These are phyloP conservation scores for Sugiyamaella japonica DNA, from an alignment of 1,139 yeast genomes.

Conservation along the genomic window DNA sequence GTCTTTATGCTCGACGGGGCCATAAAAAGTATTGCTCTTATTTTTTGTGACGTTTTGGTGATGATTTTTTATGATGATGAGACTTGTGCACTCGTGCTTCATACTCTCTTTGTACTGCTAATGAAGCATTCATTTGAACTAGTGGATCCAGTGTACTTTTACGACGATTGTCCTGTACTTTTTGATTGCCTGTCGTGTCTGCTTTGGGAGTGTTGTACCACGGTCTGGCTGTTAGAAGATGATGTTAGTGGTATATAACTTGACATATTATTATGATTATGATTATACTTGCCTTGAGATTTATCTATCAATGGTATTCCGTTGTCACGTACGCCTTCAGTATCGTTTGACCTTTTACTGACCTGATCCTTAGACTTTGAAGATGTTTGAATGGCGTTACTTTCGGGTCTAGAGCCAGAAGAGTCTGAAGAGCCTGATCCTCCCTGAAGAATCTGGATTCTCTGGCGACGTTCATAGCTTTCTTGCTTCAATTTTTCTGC, in stretches of 20 bases:
- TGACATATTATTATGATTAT: neutral
- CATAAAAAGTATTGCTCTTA: neutral
- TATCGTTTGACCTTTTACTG: neutral
- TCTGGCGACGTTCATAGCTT: conserved; percentile 21
- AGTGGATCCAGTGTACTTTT: conserved; percentile 18
- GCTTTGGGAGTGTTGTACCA: conserved; percentile 3
- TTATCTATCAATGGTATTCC: conserved; percentile 8
- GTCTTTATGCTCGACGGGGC: neutral
- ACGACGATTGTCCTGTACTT: conserved; percentile 2
- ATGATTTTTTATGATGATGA: neutral
- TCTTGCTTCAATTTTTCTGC: conserved; percentile 18
- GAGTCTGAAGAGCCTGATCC: neutral
- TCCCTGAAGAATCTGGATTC: neutral
- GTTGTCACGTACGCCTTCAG: neutral
- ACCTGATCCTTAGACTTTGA: neutral
- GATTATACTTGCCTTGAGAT: conserved; percentile 2
- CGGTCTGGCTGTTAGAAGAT: conserved; percentile 5
- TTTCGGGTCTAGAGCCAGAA: neutral
- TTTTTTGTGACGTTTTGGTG: conserved; percentile 1
- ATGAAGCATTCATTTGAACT: conserved; percentile 15
- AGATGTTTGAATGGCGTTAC: neutral
- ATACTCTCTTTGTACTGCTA: conserved; percentile 10
- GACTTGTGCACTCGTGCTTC: neutral
- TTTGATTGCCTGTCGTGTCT: neutral
- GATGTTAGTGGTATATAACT: conserved; percentile 7